phyloP scores from a whole-genome alignment of 495 filamentous ascomycete genomes.

The Aspergillus sclerotioniger region DNA sequence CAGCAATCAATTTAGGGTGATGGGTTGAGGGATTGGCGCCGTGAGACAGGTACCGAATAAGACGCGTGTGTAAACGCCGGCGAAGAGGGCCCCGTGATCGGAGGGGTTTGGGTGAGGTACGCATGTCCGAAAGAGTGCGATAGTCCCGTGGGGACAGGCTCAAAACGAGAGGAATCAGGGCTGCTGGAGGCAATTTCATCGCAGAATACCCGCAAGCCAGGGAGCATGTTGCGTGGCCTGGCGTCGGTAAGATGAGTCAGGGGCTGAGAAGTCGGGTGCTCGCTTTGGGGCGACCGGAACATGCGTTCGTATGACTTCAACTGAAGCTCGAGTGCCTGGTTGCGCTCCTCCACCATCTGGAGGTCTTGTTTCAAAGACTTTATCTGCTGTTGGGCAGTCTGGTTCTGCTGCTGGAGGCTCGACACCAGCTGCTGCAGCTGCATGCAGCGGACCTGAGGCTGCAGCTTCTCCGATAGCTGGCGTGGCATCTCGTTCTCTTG shows the following conservation, averaged over 20 bases:
- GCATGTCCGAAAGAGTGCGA: slow-evolving; percentile 33
- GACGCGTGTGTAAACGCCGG: slow-evolving; percentile 34
- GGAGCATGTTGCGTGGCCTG: slow-evolving; percentile 37
- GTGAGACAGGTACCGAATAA: slow-evolving; percentile 30
- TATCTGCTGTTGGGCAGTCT: slow-evolving; percentile 37
- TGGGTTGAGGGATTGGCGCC: slow-evolving; percentile 32
- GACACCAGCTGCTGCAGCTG: slow-evolving; percentile 39
- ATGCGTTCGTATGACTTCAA: slow-evolving; percentile 44
- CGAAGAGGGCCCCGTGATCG: slow-evolving; percentile 40
- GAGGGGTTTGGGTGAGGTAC: slow-evolving; percentile 35
- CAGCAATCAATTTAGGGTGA: slow-evolving; percentile 22
- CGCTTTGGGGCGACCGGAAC: slow-evolving; percentile 41
- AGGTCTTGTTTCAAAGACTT: slow-evolving; percentile 41
- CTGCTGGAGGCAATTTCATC: slow-evolving; percentile 34
- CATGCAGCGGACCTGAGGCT: slow-evolving; percentile 44
- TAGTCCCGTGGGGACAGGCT: slow-evolving; percentile 26
- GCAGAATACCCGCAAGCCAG: slow-evolving; percentile 42
- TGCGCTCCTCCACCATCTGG: slow-evolving; percentile 37
- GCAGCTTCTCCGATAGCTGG: slow-evolving; percentile 42
- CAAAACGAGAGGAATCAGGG: slow-evolving; percentile 28
- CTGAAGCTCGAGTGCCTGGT: slow-evolving; percentile 41
- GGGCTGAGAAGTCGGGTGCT: slow-evolving; percentile 29
- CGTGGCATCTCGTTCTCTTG: slow-evolving; percentile 41
- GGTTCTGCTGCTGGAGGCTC: slow-evolving; percentile 43
- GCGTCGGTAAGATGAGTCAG: slow-evolving; percentile 31